phyloP scores from a whole-genome alignment of 2,329 filamentous ascomycete species.

The Emergomyces orientalis region DNA sequence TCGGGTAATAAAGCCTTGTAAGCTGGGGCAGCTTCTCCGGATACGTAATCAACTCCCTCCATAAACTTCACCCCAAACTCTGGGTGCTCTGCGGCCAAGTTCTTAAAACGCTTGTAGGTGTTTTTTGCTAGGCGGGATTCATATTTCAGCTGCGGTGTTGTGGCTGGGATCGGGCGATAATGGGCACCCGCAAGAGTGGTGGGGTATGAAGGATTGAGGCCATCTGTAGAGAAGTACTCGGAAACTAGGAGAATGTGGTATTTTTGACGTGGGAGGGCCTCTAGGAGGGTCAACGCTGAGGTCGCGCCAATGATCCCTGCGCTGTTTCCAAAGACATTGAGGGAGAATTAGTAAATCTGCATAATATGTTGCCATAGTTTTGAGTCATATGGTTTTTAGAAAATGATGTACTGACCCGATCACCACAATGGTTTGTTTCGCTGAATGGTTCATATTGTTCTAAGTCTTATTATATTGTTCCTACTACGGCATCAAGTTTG shows the following conservation, averaged over 20 bases:
- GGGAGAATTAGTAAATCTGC: background rate
- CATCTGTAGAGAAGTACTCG: conserved; percentile 30
- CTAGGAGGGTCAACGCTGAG: conserved; percentile 28
- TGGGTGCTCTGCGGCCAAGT: conserved; percentile 26
- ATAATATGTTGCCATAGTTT: conserved; percentile 6
- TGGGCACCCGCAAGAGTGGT: conserved; percentile 42
- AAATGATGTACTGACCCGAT: conserved; percentile 24
- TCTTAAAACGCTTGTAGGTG: conserved; percentile 33
- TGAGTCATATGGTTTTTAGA: conserved; percentile 2
- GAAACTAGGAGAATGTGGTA: conserved; percentile 32
- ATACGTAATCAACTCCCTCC: conserved; percentile 35
- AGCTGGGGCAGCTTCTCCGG: conserved; percentile 12
- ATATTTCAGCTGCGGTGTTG: conserved; percentile 26
- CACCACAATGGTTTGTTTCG: conserved; percentile 27
- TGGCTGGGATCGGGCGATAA: conserved; percentile 38
- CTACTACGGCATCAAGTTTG: background rate
- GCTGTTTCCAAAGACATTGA: conserved; percentile 17
- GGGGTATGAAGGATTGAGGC: conserved; percentile 33
- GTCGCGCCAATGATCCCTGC: conserved; percentile 35
- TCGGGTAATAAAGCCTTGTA: conserved; percentile 29
- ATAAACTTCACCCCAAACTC: conserved; percentile 31
- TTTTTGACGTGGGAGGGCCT: conserved; percentile 19
- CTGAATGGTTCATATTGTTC: background rate
- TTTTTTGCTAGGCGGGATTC: conserved; percentile 31
- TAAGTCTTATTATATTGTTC: too few relatives aligned